Percentiles rank a stretch among this genome's conserved stretches.
Conservation (phyloP, 2,329 filamentous ascomycete species). For the Leptographium flavum region DNA sequence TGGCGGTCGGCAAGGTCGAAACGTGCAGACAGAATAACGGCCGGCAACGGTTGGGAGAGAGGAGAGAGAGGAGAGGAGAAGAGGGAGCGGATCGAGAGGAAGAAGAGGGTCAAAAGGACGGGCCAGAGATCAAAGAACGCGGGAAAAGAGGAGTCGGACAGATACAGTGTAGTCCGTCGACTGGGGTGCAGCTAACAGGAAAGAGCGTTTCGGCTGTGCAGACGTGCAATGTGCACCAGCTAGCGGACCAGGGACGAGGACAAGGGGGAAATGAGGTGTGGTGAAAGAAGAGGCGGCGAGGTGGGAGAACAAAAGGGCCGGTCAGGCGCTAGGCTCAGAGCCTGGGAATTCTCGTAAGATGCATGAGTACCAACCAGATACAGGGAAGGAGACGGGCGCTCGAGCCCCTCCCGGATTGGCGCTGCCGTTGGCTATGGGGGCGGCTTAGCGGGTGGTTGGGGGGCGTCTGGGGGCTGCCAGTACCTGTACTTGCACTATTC, state of each 20-base stretch:
- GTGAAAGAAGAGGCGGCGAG: not conserved
- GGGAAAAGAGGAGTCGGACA: not conserved
- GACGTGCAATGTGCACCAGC: not conserved
- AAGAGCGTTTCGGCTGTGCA: not conserved
- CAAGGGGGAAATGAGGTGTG: slow-evolving; percentile 2
- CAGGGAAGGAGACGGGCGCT: not conserved
- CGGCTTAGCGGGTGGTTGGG: no score
- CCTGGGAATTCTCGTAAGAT: not conserved
- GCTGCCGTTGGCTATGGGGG: not conserved
- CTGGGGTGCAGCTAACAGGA: slow-evolving; percentile 1
- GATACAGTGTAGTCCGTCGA: no score
- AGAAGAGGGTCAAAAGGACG: not conserved
- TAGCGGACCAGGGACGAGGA: not conserved
- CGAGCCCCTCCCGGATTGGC: not conserved
- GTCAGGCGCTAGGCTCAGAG: not conserved
- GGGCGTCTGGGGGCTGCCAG: no score
- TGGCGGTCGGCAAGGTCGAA: not conserved
- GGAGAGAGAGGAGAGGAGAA: not conserved
- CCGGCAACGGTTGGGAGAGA: not conserved
- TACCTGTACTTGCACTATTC: no score
- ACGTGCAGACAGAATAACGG: not conserved
- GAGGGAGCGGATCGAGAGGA: not conserved
- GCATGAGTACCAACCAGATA: not conserved
- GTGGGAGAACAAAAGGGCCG: not conserved
- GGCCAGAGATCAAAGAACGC: not conserved